These are phyloP conservation scores for Rosa chinensis DNA, from an alignment of 306 rosid genomes.

Conservation along the genomic window DNA sequence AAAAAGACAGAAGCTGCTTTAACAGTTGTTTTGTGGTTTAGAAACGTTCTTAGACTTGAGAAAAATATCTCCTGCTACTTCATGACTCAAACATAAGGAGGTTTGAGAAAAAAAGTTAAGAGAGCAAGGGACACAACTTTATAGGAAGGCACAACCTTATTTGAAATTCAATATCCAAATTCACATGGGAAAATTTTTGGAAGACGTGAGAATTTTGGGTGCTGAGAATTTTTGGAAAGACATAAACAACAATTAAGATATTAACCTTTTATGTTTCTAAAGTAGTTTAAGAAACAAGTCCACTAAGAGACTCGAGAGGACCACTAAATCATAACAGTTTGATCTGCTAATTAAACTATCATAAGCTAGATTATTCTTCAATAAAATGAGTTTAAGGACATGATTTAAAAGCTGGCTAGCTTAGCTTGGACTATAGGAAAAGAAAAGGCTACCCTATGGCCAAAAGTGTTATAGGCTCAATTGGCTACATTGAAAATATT, in stretches of 20 bases:
- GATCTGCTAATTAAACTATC: constrained; percentile 63
- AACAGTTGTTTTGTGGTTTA: constrained; percentile 25
- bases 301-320: constrained; percentile 36
- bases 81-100: constrained; percentile 9
- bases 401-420: constrained; percentile 33
- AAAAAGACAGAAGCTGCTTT: constrained; percentile 29
- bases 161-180: constrained; percentile 17
- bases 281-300: constrained; percentile 17
- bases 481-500: constrained; percentile 41
- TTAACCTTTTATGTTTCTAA: not conserved
- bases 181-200: constrained; percentile 30
- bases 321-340: constrained; percentile 79
- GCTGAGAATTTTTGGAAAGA: constrained; percentile 24
- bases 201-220: constrained; percentile 28
- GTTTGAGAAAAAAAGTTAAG: constrained; percentile 17
- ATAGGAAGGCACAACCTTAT: constrained; percentile 32
- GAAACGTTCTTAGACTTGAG: constrained; percentile 11
- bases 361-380: constrained; percentile 33
- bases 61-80: not conserved
- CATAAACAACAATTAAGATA: not conserved
- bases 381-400: constrained; percentile 34
- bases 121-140: constrained; percentile 26
- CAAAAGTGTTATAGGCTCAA: constrained; percentile 48
- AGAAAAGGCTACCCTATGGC: constrained; percentile 67
- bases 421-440: constrained; percentile 54